Conservation (phyloP, 495 filamentous ascomycete genomes). For the Podospora sp. region DNA sequence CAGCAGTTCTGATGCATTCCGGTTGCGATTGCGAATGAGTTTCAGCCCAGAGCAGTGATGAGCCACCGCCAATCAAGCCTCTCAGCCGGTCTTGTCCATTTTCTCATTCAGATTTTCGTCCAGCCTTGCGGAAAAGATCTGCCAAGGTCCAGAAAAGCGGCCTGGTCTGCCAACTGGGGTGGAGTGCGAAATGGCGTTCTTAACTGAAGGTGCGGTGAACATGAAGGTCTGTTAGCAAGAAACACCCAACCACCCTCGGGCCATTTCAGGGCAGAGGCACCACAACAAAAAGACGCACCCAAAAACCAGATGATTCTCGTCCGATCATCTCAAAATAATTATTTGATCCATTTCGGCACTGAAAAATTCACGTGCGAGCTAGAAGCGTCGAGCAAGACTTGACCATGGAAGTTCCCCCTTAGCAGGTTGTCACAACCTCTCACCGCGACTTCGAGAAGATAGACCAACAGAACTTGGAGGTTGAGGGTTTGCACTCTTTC, state of each 20-base stretch:
- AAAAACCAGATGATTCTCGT: not conserved
- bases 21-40: not conserved
- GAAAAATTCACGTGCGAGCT: not conserved
- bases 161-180: slow-evolving; percentile 12
- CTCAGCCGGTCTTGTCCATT: not conserved
- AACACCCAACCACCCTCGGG: slow-evolving; percentile 22
- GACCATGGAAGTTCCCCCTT: not conserved
- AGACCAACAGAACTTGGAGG: not conserved
- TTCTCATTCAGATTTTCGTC: not conserved
- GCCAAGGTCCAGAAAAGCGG: not conserved
- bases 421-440: not conserved
- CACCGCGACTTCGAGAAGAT: not conserved
- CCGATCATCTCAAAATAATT: not conserved
- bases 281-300: not conserved
- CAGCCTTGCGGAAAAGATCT: not conserved
- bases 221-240: slow-evolving; percentile 28
- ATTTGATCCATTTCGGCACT: not conserved
- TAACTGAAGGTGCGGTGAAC: slow-evolving; percentile 15
- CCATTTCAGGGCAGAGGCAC: not conserved
- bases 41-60: not conserved
- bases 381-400: not conserved
- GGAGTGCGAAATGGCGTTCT: slow-evolving; percentile 13
- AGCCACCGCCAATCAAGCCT: not conserved
- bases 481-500: not conserved
- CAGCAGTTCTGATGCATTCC: not conserved